A percentile compares a stretch with the other conserved stretches of the same genome.
These are phyloP conservation scores for Kluyveromyces nonfermentans DNA, from an alignment of 805 yeast genomes.

Conservation along the genomic window DNA sequence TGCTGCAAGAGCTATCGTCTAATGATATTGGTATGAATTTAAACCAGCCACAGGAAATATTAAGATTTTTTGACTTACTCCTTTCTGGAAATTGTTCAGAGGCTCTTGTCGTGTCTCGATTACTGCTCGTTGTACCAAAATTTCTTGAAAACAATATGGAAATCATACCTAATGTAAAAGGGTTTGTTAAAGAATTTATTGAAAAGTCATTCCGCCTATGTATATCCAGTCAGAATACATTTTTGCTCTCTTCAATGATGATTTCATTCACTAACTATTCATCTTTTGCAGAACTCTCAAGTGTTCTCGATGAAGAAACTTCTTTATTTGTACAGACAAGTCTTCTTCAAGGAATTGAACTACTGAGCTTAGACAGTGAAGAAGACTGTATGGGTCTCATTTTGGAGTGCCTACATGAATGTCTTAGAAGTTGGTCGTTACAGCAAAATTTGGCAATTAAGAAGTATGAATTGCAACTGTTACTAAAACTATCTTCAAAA, in stretches of 20 bases:
- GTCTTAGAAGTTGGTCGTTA: conserved; percentile 34
- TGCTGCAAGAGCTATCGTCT: conserved; percentile 14
- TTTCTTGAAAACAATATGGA: conserved; percentile 44
- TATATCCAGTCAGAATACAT: conserved; percentile 23
- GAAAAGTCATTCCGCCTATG: conserved; percentile 16
- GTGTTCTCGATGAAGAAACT: conserved; percentile 16
- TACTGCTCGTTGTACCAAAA: conserved; percentile 45
- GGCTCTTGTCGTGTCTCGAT: conserved; percentile 40
- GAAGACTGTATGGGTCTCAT: conserved; percentile 74
- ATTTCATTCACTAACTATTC: conserved; percentile 46
- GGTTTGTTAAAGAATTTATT: conserved; percentile 26
- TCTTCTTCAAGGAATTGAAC: conserved; percentile 31
- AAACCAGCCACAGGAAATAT: neutral
- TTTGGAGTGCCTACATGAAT: conserved; percentile 51
- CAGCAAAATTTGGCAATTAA: conserved; percentile 29
- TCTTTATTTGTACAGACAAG: conserved; percentile 16
- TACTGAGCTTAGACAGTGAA: conserved; percentile 50
- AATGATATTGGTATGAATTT: conserved; percentile 12
- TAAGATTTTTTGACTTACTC: neutral
- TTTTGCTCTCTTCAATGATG: conserved; percentile 29
- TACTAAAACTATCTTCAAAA: conserved; percentile 56
- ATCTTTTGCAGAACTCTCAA: conserved; percentile 29
- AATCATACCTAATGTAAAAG: conserved; percentile 23
- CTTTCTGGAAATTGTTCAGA: neutral
- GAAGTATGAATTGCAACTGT: conserved; percentile 36